A percentile compares a stretch with the other conserved stretches of the same genome.
Conservation (phyloP, 345 rosid species). For the Raphanus sativus region DNA sequence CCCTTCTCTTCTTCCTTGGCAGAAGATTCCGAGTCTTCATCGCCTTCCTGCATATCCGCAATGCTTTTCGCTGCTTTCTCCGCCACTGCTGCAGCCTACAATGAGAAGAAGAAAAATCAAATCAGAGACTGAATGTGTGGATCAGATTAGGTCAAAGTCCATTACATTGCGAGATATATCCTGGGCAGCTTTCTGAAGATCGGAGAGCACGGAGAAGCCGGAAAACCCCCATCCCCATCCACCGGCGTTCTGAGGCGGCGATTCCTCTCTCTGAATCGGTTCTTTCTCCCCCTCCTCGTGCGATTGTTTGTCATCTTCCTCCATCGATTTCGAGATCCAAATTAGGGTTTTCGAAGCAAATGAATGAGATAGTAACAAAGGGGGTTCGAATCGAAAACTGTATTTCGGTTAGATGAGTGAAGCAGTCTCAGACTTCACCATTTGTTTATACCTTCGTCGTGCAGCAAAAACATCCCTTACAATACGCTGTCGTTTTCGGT, state of each 20-base stretch:
- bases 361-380: not conserved
- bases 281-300: constrained; percentile 30
- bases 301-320: constrained; percentile 36
- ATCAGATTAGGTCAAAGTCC: not conserved
- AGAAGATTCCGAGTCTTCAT: constrained; percentile 61
- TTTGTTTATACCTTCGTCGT: constrained; percentile 5
- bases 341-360: constrained; percentile 14
- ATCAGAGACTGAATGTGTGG: no score
- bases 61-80: constrained; percentile 86
- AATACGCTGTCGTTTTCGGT: not conserved
- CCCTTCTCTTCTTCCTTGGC: constrained; percentile 49
- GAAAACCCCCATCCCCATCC: constrained; percentile 79
- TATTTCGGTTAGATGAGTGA: constrained; percentile 18
- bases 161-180: constrained; percentile 92
- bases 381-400: constrained; percentile 21
- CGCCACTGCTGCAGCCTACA: constrained; percentile 79
- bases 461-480: not conserved
- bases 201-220: constrained; percentile 72
- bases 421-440: not conserved
- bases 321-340: constrained; percentile 42
- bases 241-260: constrained; percentile 34
- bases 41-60: constrained; percentile 53
- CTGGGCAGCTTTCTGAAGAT: constrained; percentile 92
- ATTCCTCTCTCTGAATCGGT: constrained; percentile 22
- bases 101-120: not conserved